A percentile compares a stretch with the other conserved stretches of the same genome.
Conservation (phyloP, 345 rosid species). For the Lagerstroemia speciosa region DNA sequence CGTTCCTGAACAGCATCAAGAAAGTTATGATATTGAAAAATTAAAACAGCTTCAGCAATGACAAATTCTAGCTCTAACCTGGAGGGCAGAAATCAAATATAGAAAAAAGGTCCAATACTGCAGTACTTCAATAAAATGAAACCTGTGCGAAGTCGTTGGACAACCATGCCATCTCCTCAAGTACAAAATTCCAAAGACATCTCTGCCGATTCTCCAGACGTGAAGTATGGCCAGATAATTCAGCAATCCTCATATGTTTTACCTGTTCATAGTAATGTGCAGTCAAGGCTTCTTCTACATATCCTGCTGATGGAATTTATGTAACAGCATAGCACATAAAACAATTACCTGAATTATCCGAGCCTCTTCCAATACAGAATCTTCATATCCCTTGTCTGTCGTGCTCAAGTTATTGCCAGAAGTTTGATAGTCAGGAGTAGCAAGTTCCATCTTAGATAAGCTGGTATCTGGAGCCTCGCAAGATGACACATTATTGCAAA, state of each 20-base stretch:
- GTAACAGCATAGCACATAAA: neutral
- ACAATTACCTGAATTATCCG: conserved; percentile 61
- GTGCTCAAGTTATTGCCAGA: conserved; percentile 28
- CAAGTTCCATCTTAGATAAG: conserved; percentile 20
- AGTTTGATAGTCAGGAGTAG: conserved; percentile 35
- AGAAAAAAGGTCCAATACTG: neutral
- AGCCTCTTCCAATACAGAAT: conserved; percentile 88
- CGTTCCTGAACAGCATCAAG: conserved; percentile 55
- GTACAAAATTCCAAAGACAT: conserved; percentile 91
- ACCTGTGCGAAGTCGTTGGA: conserved; percentile 99
- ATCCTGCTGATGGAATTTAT: neutral
- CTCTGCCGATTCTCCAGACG: conserved; percentile 41
- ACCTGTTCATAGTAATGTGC: conserved; percentile 43
- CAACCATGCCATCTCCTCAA: conserved; percentile 98
- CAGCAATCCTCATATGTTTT: conserved; percentile 75
- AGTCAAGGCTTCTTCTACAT: conserved; percentile 14
- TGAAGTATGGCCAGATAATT: conserved; percentile 53
- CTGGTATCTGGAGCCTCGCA: conserved; percentile 20
- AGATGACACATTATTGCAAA: conserved; percentile 20
- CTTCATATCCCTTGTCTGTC: conserved; percentile 57
- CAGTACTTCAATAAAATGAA: conserved; percentile 6
- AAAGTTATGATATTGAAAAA: neutral
- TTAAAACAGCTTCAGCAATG: neutral
- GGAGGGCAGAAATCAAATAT: neutral
- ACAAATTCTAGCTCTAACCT: neutral